Base-by-base conservation (phyloP, 352 stramenopile genomes). In the Peronospora belbahrii region DNA sequence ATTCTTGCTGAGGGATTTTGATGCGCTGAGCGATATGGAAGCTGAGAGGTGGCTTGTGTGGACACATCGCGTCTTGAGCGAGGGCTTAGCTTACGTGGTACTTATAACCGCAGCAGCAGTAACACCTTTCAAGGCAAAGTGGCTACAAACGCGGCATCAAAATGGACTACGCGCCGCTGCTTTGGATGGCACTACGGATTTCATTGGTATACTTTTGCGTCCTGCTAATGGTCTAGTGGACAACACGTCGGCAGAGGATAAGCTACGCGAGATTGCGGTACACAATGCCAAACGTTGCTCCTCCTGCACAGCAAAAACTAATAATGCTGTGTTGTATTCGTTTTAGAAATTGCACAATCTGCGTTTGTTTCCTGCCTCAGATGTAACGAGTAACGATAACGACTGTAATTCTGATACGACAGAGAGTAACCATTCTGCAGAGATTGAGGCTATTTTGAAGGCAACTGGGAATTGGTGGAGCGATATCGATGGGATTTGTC, bases 381-480 rank as follows among this genome's bases (percentile, higher is more conserved):
- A 15, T 0, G 14, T 42, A 41, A 13, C 14, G 8, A 18, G 19
- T 11, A 6, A 32, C 2, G 11, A 49, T 18, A 39, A 56, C 15
- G 30, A 32, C 4, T 39, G 35, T 6, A 32, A 35, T n/a, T 4
- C 13, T 0, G 19, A 44, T 41, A 6, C 39, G n/a, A 32, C 58
- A 13, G 13, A 49, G 10, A 23, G n/a, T 13, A 50, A 31, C 0
- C 17, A 24, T 38, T 9, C 20, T 40, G 18, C 23, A 19, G 72
- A 85, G 37, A 34, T 48, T 2, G 30, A 58, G 1, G 15, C 67
- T 10, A 76, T 89, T 27, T 20, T 73, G 2, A 58, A 68, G 11
- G 41, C 48, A 11, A 56, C 65, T 2, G 74, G 75, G 0, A 85
- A 90, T 35, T 90, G 78, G 78, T 90, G 75, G 75, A 68, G 57